Conservation (phyloP, 306 rosid species). For the Lagenaria siceraria region DNA sequence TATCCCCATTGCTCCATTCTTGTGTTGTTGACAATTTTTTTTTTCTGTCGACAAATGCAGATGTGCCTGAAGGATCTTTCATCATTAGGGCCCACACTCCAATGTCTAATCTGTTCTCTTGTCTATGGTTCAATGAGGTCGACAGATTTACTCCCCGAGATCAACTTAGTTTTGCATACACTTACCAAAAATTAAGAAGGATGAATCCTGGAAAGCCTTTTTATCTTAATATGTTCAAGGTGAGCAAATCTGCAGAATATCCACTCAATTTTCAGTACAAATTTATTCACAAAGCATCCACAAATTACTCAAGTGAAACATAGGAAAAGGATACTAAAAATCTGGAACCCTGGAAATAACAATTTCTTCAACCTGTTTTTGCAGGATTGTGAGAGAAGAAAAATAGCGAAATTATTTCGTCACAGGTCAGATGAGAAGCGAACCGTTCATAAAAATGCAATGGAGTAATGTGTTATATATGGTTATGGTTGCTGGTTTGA, state of each 20-base stretch:
- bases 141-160: slow-evolving; percentile 95
- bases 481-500: slow-evolving; percentile 19
- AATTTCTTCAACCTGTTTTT: background rate
- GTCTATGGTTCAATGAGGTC: slow-evolving; percentile 96
- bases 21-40: background rate
- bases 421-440: slow-evolving; percentile 74
- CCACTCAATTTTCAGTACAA: background rate
- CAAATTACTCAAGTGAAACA: background rate
- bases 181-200: slow-evolving; percentile 85
- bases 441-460: slow-evolving; percentile 10
- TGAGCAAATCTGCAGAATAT: slow-evolving; percentile 20
- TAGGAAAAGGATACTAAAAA: background rate
- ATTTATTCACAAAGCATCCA: background rate
- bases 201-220: slow-evolving; percentile 77
- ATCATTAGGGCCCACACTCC: slow-evolving; percentile 93
- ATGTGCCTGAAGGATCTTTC: slow-evolving; percentile 96
- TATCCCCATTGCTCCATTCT: background rate
- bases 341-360: slow-evolving; percentile 4
- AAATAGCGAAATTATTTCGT: slow-evolving; percentile 78
- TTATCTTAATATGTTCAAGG: slow-evolving; percentile 93
- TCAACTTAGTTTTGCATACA: slow-evolving; percentile 90
- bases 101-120: slow-evolving; percentile 85
- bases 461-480: slow-evolving; percentile 17
- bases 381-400: slow-evolving; percentile 93
- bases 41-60: slow-evolving; percentile 32